Percentiles rank a stretch among this genome's conserved stretches.
Conservation (phyloP, 2,329 filamentous ascomycete species). For the Epichloe aotearoae region DNA sequence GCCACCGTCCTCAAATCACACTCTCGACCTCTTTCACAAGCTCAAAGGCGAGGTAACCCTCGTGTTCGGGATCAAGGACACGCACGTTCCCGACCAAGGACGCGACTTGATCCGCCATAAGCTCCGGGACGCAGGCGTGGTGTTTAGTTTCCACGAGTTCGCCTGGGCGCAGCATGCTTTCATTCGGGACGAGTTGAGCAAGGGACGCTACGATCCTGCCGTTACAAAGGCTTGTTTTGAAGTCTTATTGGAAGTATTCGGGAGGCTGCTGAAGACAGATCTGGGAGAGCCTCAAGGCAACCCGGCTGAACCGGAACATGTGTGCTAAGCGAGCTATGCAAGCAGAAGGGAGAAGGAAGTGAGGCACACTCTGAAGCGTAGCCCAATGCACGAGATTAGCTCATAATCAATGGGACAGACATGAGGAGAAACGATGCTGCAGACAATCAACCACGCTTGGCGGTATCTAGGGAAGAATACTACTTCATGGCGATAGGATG, state of each 20-base stretch:
- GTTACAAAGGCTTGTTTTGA: conserved; percentile 82
- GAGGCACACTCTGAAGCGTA: too few relatives aligned
- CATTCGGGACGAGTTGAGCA: conserved; percentile 82
- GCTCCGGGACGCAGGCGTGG: conserved; percentile 59
- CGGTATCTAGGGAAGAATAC: background rate
- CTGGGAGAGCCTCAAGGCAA: conserved; percentile 54
- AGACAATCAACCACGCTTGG: too few relatives aligned
- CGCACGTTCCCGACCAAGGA: conserved; percentile 72
- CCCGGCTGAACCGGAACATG: conserved; percentile 53
- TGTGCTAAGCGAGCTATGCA: conserved; percentile 37
- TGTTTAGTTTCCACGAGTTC: conserved; percentile 75
- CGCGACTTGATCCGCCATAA: conserved; percentile 74
- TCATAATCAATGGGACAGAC: background rate
- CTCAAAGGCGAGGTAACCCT: conserved; percentile 76
- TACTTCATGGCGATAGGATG: background rate
- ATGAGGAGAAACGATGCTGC: too few relatives aligned
- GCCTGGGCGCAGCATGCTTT: conserved; percentile 95
- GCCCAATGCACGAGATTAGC: background rate
- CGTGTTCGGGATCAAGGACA: conserved; percentile 88
- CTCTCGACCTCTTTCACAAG: conserved; percentile 41
- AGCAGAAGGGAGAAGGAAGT: too few relatives aligned
- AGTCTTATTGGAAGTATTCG: conserved; percentile 77
- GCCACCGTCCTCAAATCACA: conserved; percentile 32
- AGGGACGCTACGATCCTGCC: conserved; percentile 85
- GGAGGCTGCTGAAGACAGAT: conserved; percentile 63